Percentiles rank a stretch among this genome's conserved stretches.
Evolutionary conservation across 176 grass and related monocot genomes (phyloP).

Genomic region (Zea luxurians): DNA sequence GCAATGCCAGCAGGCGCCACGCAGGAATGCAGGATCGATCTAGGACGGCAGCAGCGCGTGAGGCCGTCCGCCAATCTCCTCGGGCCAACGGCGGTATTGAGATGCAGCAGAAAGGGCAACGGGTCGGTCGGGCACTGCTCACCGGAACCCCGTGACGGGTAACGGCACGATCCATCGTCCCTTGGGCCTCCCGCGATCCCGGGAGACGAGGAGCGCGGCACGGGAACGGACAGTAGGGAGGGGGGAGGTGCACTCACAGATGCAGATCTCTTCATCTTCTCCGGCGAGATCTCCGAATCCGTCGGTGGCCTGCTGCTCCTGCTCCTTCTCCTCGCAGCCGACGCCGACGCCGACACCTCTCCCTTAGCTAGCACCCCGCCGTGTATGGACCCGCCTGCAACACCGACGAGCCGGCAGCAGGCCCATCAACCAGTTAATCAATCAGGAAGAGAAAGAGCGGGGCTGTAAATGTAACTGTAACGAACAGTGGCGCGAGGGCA

Average conservation of each 20-base stretch:
- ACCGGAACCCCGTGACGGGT: not conserved
- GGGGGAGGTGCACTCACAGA: slow-evolving; percentile 45
- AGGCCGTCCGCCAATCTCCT: not conserved
- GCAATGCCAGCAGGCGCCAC: not conserved
- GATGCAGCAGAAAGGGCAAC: not conserved
- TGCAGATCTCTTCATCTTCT: slow-evolving; percentile 67
- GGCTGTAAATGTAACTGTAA: not conserved
- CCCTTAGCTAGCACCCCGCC: too few species aligned
- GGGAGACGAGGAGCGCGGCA: not conserved
- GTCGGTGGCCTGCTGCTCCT: not conserved
- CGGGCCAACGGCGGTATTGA: not conserved
- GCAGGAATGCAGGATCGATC: slow-evolving; percentile 20
- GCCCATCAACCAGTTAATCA: not conserved
- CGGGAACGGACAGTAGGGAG: not conserved
- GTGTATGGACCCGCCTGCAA: not conserved
- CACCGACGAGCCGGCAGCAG: not conserved
- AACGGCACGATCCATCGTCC: not conserved
- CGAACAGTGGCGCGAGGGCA: not conserved
- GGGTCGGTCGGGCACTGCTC: not conserved
- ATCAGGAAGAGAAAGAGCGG: not conserved
- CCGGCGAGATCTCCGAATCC: slow-evolving; percentile 28
- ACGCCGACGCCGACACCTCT: not conserved
- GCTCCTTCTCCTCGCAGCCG: not conserved
- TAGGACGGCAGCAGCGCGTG: not conserved
- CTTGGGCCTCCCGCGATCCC: not conserved